phyloP scores from a whole-genome alignment of 2,329 filamentous ascomycete genomes.

The Aphanocladium album region DNA sequence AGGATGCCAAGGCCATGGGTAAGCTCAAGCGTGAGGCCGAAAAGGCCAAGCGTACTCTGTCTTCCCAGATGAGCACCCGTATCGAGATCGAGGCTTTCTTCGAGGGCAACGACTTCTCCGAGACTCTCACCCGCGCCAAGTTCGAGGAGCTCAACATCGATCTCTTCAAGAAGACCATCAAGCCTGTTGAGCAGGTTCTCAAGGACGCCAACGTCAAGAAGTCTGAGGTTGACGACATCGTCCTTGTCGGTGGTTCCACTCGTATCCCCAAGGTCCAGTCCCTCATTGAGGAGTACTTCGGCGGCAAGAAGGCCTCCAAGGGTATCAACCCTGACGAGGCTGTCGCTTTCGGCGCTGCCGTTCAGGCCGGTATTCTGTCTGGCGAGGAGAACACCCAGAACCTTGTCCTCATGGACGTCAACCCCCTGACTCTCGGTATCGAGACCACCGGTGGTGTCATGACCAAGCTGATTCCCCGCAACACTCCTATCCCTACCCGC shows the following conservation, averaged over 20 bases:
- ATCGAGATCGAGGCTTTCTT: conserved; percentile 98
- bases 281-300: conserved; percentile 94
- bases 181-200: conserved; percentile 97
- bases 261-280: conserved; percentile 97
- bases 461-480: conserved; percentile 93
- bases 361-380: conserved; percentile 92
- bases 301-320: conserved; percentile 96
- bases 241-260: conserved; percentile 95
- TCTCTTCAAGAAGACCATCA: conserved; percentile 98
- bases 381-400: conserved; percentile 77
- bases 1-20: conserved; percentile 96
- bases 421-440: conserved; percentile 92
- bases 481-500: conserved; percentile 90
- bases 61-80: conserved; percentile 85
- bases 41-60: conserved; percentile 98
- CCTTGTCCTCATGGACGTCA: conserved; percentile 93
- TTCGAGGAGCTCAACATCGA: conserved; percentile 99
- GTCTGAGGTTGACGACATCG: conserved; percentile 90
- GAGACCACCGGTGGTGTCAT: conserved; percentile 97
- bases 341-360: conserved; percentile 94
- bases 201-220: conserved; percentile 98
- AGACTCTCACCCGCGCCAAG: conserved; percentile 97
- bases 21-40: conserved; percentile 99
- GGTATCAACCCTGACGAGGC: conserved; percentile 99
- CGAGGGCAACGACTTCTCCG: conserved; percentile 95